Evolutionary conservation across 352 stramenopile genomes (phyloP).

Genomic region (Aphanomyces stellatus): DNA sequence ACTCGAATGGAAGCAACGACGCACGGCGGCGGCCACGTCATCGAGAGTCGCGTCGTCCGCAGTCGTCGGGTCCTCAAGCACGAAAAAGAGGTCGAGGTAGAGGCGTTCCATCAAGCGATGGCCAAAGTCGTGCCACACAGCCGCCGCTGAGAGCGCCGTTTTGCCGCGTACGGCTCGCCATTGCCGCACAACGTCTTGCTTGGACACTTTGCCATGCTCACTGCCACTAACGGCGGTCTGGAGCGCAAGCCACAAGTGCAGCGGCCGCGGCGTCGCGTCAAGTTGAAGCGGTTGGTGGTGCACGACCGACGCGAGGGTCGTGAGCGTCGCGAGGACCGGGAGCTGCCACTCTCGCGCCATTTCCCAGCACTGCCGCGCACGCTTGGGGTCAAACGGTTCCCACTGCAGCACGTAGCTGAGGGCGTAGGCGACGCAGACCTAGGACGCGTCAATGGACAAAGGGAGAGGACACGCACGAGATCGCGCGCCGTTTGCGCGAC

Average conservation of each 20-base stretch:
- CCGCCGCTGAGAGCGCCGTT: not conserved
- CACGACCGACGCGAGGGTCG: not conserved
- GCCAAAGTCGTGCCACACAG: constrained; percentile 2
- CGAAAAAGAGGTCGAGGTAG: not conserved
- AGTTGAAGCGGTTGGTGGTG: not conserved
- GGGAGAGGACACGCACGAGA: not conserved
- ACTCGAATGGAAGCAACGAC: no score
- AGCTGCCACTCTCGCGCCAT: not conserved
- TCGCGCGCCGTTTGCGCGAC: constrained; percentile 9
- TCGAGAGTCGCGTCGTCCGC: no score
- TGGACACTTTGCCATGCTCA: not conserved
- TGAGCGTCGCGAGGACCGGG: not conserved
- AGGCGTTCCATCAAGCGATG: not conserved
- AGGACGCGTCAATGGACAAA: not conserved
- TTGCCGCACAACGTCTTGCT: not conserved
- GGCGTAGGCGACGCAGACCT: constrained; percentile 14
- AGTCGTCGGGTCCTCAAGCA: not conserved
- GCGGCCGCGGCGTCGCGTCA: not conserved
- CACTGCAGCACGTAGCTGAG: constrained; percentile 9
- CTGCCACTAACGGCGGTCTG: not conserved
- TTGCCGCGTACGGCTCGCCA: not conserved
- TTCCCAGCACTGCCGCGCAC: not conserved
- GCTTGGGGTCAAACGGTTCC: not conserved
- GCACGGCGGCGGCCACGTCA: no score
- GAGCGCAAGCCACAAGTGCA: not conserved